Percentiles rank a stretch among this genome's conserved stretches.
Conservation (phyloP, 2,329 filamentous ascomycete species). For the Taxawa tesnikishii region DNA sequence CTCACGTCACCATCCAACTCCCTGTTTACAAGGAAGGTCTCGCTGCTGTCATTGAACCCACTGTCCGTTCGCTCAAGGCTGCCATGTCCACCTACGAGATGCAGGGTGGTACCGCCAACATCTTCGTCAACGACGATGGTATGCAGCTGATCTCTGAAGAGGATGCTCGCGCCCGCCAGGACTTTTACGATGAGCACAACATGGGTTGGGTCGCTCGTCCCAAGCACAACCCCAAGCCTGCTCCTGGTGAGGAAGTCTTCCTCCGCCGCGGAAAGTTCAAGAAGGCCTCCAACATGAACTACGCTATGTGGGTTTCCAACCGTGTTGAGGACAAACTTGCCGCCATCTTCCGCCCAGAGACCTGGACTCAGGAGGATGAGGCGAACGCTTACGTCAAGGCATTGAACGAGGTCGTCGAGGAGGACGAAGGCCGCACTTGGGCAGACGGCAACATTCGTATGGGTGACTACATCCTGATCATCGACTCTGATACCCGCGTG, state of each 20-base stretch:
- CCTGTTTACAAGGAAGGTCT: slow-evolving; percentile 31
- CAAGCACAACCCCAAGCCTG: slow-evolving; percentile 38
- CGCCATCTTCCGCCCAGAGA: slow-evolving; percentile 40
- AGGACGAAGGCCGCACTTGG: slow-evolving; percentile 56
- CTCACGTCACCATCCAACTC: slow-evolving; percentile 43
- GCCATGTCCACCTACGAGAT: slow-evolving; percentile 39
- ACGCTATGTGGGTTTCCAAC: slow-evolving; percentile 49
- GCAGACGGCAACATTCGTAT: slow-evolving; percentile 77
- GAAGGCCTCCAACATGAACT: slow-evolving; percentile 66
- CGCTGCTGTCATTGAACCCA: slow-evolving; percentile 24
- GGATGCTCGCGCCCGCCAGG: slow-evolving; percentile 30
- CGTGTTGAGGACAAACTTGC: slow-evolving; percentile 58
- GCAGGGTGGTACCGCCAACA: slow-evolving; percentile 52
- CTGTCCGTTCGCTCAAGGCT: slow-evolving; percentile 24
- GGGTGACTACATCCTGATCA: slow-evolving; percentile 70
- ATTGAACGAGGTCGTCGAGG: slow-evolving; percentile 53
- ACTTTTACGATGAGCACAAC: slow-evolving; percentile 37
- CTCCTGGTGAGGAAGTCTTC: slow-evolving; percentile 37
- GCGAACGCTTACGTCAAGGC: slow-evolving; percentile 50
- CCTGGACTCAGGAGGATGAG: slow-evolving; percentile 60
- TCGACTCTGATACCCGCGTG: slow-evolving; percentile 70
- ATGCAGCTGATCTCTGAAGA: slow-evolving; percentile 46
- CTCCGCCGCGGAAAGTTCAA: slow-evolving; percentile 54
- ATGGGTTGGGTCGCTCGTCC: slow-evolving; percentile 38
- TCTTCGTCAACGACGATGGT: slow-evolving; percentile 58